Evolutionary conservation across 352 stramenopile species (phyloP).

Genomic region (Globisporangium radiosum): DNA sequence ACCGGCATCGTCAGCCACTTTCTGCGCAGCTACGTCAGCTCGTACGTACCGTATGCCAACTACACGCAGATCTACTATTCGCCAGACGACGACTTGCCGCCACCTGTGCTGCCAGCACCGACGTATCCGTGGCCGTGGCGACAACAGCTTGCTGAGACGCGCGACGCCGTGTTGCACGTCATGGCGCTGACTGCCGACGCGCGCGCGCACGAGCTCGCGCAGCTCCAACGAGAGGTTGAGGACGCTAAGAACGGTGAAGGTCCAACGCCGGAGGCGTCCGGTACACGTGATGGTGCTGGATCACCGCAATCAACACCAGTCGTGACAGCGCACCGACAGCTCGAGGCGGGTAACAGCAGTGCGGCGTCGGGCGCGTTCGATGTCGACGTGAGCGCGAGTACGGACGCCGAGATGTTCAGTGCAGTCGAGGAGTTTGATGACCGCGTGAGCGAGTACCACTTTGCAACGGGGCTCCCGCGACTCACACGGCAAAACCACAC

Average conservation of each 20-base stretch:
- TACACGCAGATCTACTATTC: slow-evolving; percentile 46
- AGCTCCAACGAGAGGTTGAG: not conserved
- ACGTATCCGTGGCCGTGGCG: slow-evolving; percentile 49
- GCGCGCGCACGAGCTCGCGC: slow-evolving; percentile 2
- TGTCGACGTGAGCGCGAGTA: not conserved
- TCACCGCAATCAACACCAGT: too few relatives aligned
- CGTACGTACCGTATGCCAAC: slow-evolving; percentile 37
- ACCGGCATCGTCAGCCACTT: slow-evolving; percentile 17
- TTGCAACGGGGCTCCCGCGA: slow-evolving; percentile 45
- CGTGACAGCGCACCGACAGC: not conserved
- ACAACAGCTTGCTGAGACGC: slow-evolving; percentile 17
- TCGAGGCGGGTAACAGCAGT: not conserved
- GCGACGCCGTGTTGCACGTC: slow-evolving; percentile 20
- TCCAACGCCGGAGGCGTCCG: not conserved
- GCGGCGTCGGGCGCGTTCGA: not conserved
- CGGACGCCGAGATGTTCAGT: slow-evolving; percentile 6
- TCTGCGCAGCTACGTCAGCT: slow-evolving; percentile 1
- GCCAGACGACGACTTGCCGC: slow-evolving; percentile 22
- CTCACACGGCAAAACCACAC: slow-evolving; percentile 23
- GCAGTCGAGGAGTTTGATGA: slow-evolving; percentile 24
- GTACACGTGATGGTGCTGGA: too few relatives aligned
- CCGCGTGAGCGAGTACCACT: slow-evolving; percentile 42
- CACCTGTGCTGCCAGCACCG: slow-evolving; percentile 26
- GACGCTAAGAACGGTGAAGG: not conserved
- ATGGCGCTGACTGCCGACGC: slow-evolving; percentile 13